Base-by-base conservation (phyloP, 768 basidiomycete genomes). In the Roridomyces roridus region DNA sequence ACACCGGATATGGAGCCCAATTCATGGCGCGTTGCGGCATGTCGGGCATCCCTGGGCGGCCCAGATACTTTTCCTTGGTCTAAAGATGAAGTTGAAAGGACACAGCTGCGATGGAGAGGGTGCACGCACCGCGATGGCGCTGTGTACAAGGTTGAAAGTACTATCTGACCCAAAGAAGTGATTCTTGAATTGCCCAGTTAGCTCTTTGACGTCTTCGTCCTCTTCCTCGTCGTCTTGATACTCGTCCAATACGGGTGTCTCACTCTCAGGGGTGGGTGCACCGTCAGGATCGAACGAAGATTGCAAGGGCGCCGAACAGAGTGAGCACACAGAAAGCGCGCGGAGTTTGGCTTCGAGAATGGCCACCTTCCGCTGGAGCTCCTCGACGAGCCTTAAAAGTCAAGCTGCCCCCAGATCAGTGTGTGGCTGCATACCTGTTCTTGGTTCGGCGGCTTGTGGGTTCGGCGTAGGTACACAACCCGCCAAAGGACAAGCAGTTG, bases 301-400 rank as follows among this genome's bases (percentile, higher is more conserved):
- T 23, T 34, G 7, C 10, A 15, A 34, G 31, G 31, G 7, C 11
- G 55, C 15, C 47, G 55, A 4, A 56, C n/a, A 48, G 55, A 62
- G 25, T 57, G 56, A 8, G 60, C 54, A 25, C 60, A 62, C 2
- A 62, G 24, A 4, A 51, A 58, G 31, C 31, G 15, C 5, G 67
- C 72, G 2, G 74, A 71, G 28, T 86, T 66, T 62, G n/a, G n/a
- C n/a, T n/a, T n/a, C n/a, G n/a, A n/a, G n/a, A n/a, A n/a, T n/a
- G n/a, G n/a, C n/a, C n/a, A n/a, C n/a, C n/a, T 82, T 76, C 45
- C 72, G 72, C 74, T 83, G 81, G 26, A 89, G 79, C 29, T 81
- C 78, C 37, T 77, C 77, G 23, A 88, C 74, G 28, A 54, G n/a
- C 35, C 62, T 76, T n/a, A n/a, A n/a, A n/a, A n/a, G n/a, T n/a